These are phyloP conservation scores for Aotearoamyces nothofagi DNA, from an alignment of 2,329 filamentous ascomycete genomes.

Conservation along the genomic window DNA sequence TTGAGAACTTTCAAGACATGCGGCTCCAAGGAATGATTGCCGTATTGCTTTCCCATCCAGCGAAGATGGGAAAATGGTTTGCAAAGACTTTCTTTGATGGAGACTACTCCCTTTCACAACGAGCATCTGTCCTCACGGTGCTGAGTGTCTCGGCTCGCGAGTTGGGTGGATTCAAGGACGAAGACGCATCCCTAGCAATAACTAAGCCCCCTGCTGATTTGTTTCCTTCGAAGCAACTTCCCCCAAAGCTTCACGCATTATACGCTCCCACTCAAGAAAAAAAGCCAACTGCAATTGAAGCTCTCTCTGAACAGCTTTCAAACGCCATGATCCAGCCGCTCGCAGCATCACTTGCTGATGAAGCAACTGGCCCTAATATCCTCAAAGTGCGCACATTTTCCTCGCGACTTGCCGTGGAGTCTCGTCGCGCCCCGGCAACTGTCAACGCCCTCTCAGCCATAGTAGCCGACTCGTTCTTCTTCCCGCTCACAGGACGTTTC, in stretches of 20 bases:
- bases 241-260: conserved; percentile 55
- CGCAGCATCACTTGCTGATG: conserved; percentile 67
- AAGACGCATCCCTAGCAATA: conserved; percentile 18
- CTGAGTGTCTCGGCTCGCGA: conserved; percentile 74
- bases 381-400: conserved; percentile 87
- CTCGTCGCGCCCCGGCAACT: conserved; percentile 38
- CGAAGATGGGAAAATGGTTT: conserved; percentile 71
- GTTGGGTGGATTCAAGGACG: conserved; percentile 56
- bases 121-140: conserved; percentile 66
- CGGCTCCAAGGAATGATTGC: conserved; percentile 72
- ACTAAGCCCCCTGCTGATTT: conserved; percentile 18
- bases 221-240: conserved; percentile 74
- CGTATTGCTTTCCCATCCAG: conserved; percentile 60
- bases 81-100: conserved; percentile 77
- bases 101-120: conserved; percentile 77
- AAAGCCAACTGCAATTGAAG: conserved; percentile 34
- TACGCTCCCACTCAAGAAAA: conserved; percentile 32
- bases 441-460: conserved; percentile 68
- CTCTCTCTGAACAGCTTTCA: conserved; percentile 51
- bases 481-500: conserved; percentile 70
- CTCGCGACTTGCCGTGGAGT: conserved; percentile 54
- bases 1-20: conserved; percentile 62
- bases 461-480: conserved; percentile 68
- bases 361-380: conserved; percentile 61
- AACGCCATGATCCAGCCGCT: conserved; percentile 66